Percentiles rank a stretch among this genome's conserved stretches.
Conservation (phyloP, 2,329 filamentous ascomycete species). For the Colletotrichum cereale region DNA sequence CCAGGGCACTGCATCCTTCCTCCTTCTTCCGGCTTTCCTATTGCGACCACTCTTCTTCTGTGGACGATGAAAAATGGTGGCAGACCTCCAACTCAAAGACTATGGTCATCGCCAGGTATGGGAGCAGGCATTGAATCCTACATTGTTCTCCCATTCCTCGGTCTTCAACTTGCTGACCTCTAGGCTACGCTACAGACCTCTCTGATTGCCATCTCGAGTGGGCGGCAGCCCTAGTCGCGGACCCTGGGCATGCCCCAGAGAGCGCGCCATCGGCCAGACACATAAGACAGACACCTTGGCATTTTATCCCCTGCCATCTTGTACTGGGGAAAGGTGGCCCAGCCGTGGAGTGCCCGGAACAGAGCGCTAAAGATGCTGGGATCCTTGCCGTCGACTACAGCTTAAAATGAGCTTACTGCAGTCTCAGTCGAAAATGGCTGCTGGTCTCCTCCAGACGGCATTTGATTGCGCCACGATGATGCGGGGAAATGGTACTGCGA, state of each 20-base stretch:
- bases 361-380: slow-evolving; percentile 16
- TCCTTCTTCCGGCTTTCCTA: not conserved
- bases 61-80: not conserved
- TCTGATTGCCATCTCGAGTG: not conserved
- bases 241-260: not conserved
- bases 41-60: not conserved
- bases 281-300: slow-evolving; percentile 14
- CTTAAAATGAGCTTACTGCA: slow-evolving; percentile 28
- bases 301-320: slow-evolving; percentile 3
- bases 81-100: not conserved
- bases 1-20: not conserved
- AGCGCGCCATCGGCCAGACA: slow-evolving; percentile 12
- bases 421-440: slow-evolving; percentile 10
- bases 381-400: slow-evolving; percentile 5
- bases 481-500: not conserved
- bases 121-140: not conserved
- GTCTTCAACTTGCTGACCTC: not conserved
- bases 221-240: not conserved
- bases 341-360: slow-evolving; percentile 23
- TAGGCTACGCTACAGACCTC: not conserved
- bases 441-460: slow-evolving; percentile 9
- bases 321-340: not conserved
- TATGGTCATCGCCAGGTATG: not conserved
- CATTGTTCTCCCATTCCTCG: no score
- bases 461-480: not conserved